Evolutionary conservation across 2,329 filamentous ascomycete species (phyloP).

Genomic region (Alternaria sp.): DNA sequence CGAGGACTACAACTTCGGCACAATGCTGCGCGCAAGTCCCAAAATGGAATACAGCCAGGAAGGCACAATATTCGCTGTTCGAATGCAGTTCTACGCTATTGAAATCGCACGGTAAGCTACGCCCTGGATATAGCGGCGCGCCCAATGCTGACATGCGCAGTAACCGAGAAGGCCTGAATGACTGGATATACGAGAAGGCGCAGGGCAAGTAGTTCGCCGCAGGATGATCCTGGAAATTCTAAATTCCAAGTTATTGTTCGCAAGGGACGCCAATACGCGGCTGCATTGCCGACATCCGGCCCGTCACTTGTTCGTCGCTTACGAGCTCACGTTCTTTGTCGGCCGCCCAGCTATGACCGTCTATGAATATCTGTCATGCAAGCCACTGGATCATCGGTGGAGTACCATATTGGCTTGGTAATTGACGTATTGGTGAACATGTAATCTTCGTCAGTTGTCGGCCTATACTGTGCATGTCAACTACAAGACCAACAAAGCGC

Average conservation of each 20-base stretch:
- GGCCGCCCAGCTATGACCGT: neutral
- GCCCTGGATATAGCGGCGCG: neutral
- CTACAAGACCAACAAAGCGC: neutral
- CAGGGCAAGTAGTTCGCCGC: constrained; percentile 52
- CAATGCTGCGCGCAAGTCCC: constrained; percentile 80
- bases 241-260: neutral
- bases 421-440: neutral
- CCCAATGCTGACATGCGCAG: constrained; percentile 49
- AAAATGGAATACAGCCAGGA: constrained; percentile 86
- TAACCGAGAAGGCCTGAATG: constrained; percentile 88
- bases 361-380: neutral
- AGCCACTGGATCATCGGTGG: neutral
- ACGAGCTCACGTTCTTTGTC: constrained; percentile 7
- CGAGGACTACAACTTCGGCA: constrained; percentile 98
- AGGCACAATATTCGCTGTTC: constrained; percentile 85
- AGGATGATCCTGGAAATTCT: neutral
- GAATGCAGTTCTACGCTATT: constrained; percentile 85
- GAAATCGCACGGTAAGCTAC: constrained; percentile 70
- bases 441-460: neutral
- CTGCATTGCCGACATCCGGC: constrained; percentile 8
- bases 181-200: constrained; percentile 92
- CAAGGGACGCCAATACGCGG: neutral
- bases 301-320: constrained; percentile 4
- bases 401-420: neutral
- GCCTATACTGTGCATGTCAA: neutral